Evolutionary conservation across 23 red algal genomes (phyloP), one percentile per base, ranked within the genome.

Genomic region (Agarophyton chilense): DNA sequence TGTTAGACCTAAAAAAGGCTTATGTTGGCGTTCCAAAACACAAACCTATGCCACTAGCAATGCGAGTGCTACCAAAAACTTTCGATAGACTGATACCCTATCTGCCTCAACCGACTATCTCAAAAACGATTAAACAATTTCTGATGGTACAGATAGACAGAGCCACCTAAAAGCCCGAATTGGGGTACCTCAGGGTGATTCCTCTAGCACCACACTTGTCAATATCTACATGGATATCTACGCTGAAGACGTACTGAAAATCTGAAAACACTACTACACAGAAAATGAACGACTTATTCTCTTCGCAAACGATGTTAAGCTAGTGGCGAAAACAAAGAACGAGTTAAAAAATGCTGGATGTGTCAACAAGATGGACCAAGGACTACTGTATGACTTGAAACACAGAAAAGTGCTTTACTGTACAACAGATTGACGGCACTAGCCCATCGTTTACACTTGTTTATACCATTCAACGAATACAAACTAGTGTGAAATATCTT

Each of bases 261-360:
- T 12, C 10, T 34, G 25, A 13, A 35, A 66, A 66, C 61, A 66
- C 35, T 66, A 66, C 35, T 28, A 18, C 4, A 66, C 31, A 17
- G 14, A 9, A n/a, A n/a, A n/a, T 18, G 28, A n/a, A 34, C 25
- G 61, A 2, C 61, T 66, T n/a, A 66, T 66, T 39, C 31, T 66
- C 25, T 66, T 66, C 61, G 77, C 77, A 8, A 52, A 82, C 29
- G 77, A 82, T 62, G 77, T 82, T 14, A 61, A 61, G 22, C 41
- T 82, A 14, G 26, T 35, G 36, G 51, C 52, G 16, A 55, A 14
- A 32, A 60, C 77, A 45, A 28, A 42, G n/a, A 7, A 57, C 2
- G 46, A 3, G 19, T 35, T 82, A 82, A 82, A 10, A 29, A 4
- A 60, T 82, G 39, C 41, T 82, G 8, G 52, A 82, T 35, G 2